Conservation (phyloP, 148 eudicot species). For the Rhododendron vialii region DNA sequence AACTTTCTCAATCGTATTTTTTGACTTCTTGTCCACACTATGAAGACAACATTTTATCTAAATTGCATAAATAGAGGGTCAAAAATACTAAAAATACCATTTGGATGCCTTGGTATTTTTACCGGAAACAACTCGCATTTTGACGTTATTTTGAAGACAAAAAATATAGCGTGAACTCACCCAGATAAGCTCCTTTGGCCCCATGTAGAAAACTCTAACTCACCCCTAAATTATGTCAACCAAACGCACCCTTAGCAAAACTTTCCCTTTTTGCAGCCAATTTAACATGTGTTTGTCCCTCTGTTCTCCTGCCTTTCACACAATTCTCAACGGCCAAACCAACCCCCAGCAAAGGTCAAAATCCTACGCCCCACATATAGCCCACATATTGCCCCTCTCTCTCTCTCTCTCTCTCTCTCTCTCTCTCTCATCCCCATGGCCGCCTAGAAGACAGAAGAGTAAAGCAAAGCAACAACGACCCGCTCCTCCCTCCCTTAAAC, state of each 20-base stretch:
- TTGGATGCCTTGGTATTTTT: too few relatives aligned
- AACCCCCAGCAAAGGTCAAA: background rate
- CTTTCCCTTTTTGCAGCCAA: background rate
- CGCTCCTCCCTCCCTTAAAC: background rate
- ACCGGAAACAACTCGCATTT: too few relatives aligned
- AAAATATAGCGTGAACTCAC: too few relatives aligned
- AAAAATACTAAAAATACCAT: too few relatives aligned
- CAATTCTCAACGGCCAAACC: background rate
- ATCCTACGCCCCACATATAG: background rate
- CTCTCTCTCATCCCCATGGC: conserved; percentile 3
- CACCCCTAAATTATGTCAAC: background rate
- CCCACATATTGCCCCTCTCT: background rate
- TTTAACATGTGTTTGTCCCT: background rate
- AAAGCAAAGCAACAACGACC: background rate
- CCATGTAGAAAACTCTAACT: background rate
- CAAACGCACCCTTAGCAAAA: background rate
- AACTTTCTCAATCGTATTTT: too few relatives aligned
- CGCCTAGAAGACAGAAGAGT: background rate
- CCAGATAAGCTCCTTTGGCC: too few relatives aligned
- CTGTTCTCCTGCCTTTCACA: background rate
- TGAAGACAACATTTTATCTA: too few relatives aligned
- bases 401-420: background rate
- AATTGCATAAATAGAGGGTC: too few relatives aligned
- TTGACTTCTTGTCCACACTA: too few relatives aligned
- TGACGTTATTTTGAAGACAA: too few relatives aligned